These are phyloP conservation scores for Rhinocladiella similis DNA, from an alignment of 2,329 filamentous ascomycete genomes.

Conservation along the genomic window DNA sequence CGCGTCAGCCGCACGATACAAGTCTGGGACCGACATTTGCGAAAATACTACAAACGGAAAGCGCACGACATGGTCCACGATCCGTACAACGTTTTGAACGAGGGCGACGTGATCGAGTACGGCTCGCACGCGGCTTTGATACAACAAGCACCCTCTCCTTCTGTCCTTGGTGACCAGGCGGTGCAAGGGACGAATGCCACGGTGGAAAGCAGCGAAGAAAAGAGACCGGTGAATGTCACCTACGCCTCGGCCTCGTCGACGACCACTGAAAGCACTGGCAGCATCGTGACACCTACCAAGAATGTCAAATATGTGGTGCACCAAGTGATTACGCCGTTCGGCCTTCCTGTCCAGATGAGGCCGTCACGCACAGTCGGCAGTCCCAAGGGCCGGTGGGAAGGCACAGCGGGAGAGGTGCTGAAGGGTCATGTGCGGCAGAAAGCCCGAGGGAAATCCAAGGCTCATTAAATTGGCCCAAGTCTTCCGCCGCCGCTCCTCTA, in stretches of 20 bases:
- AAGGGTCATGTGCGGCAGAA: slow-evolving; percentile 7
- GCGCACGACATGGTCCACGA: slow-evolving; percentile 27
- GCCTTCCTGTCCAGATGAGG: slow-evolving; percentile 19
- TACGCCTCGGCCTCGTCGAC: too few relatives aligned
- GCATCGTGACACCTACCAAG: too few relatives aligned
- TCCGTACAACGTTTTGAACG: slow-evolving; percentile 21
- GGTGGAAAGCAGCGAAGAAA: too few relatives aligned
- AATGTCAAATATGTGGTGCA: slow-evolving; percentile 19
- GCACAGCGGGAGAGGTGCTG: slow-evolving; percentile 16
- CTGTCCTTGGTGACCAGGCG: slow-evolving; percentile 14
- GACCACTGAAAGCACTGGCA: too few relatives aligned
- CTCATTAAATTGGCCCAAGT: too few relatives aligned
- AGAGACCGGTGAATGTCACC: too few relatives aligned
- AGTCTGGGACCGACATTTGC: slow-evolving; percentile 23
- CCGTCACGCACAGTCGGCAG: slow-evolving; percentile 7
- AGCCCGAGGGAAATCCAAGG: slow-evolving; percentile 1
- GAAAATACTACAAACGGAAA: slow-evolving; percentile 24
- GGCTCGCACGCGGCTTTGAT: not conserved
- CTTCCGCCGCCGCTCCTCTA: too few relatives aligned
- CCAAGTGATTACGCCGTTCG: slow-evolving; percentile 27
- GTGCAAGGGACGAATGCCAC: too few relatives aligned
- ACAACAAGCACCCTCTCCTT: not conserved
- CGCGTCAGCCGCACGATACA: slow-evolving; percentile 19
- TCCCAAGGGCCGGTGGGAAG: slow-evolving; percentile 11
- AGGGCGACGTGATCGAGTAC: slow-evolving; percentile 28